These are phyloP conservation scores for Chaetomiaceae sp. DNA, from an alignment of 2,329 filamentous ascomycete genomes.

Conservation along the genomic window DNA sequence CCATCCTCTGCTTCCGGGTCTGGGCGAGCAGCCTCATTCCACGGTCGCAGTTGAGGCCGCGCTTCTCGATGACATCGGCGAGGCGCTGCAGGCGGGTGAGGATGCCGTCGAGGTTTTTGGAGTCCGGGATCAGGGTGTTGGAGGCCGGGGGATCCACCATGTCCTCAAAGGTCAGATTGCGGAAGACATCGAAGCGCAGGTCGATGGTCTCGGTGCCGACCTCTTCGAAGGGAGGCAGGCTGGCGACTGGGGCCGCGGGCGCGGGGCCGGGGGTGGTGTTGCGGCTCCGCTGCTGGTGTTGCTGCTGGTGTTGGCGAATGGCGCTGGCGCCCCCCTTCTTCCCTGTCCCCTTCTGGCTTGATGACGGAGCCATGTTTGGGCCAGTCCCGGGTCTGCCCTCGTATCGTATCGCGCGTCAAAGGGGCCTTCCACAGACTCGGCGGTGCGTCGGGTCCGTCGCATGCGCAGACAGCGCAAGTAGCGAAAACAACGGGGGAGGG, in stretches of 20 bases:
- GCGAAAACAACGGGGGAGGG: too few species aligned
- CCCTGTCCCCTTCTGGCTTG: conserved; percentile 57
- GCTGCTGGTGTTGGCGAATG: conserved; percentile 57
- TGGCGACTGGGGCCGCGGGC: conserved; percentile 45
- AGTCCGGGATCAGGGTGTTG: conserved; percentile 56
- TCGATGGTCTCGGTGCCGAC: conserved; percentile 63
- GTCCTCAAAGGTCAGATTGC: conserved; percentile 62
- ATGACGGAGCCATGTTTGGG: conserved; percentile 50
- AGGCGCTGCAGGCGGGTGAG: conserved; percentile 60
- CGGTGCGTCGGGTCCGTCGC: not conserved
- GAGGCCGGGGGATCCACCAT: conserved; percentile 59
- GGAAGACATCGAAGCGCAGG: conserved; percentile 54
- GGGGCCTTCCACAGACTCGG: not conserved
- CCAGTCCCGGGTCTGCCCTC: conserved; percentile 1
- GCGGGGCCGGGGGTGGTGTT: conserved; percentile 77
- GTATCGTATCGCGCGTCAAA: conserved; percentile 5
- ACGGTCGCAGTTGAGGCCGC: conserved; percentile 63
- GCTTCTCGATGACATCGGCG: conserved; percentile 61
- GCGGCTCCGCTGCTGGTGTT: conserved; percentile 57
- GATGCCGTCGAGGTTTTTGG: conserved; percentile 59
- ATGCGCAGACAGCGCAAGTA: not conserved
- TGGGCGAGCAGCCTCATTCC: conserved; percentile 67
- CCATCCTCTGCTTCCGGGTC: conserved; percentile 57
- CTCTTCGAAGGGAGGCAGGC: conserved; percentile 50
- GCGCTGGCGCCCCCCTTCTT: conserved; percentile 59